Evolutionary conservation across 257 asterid genomes (phyloP).

Genomic region (Solanum appendiculatum): DNA sequence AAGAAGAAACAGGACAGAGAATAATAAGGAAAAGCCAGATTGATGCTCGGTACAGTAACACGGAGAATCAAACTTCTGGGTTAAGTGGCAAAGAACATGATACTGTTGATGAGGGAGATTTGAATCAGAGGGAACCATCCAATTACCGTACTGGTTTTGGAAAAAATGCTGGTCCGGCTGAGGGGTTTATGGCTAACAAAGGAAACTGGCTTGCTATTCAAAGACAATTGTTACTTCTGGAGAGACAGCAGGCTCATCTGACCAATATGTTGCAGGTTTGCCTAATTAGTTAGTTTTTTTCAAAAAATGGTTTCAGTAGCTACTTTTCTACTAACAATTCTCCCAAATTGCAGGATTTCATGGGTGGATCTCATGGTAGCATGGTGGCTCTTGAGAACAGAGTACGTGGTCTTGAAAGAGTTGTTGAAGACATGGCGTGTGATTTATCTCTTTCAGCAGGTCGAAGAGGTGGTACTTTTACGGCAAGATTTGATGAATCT

Average conservation of each 20-base stretch:
- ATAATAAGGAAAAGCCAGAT: constrained; percentile 29
- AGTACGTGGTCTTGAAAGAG: constrained; percentile 94
- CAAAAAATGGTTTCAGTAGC: not conserved
- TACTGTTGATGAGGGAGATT: constrained; percentile 30
- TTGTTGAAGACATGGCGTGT: constrained; percentile 93
- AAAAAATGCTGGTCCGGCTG: constrained; percentile 51
- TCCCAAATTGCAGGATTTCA: constrained; percentile 60
- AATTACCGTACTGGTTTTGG: constrained; percentile 33
- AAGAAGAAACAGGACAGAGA: constrained; percentile 33
- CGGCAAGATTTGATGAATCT: constrained; percentile 64
- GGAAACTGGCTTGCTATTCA: constrained; percentile 91
- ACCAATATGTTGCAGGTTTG: constrained; percentile 92
- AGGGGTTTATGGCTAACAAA: constrained; percentile 54
- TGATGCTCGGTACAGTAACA: constrained; percentile 24
- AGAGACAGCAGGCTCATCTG: constrained; percentile 88
- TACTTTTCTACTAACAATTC: constrained; percentile 7
- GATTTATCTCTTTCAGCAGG: constrained; percentile 80
- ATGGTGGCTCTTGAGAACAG: constrained; percentile 93
- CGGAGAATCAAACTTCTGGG: constrained; percentile 35
- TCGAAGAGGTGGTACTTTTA: constrained; percentile 49
- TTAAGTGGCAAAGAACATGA: constrained; percentile 19
- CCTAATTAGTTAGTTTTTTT: not conserved
- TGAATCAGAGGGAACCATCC: constrained; percentile 51
- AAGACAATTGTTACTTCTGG: constrained; percentile 75
- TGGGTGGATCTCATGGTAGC: constrained; percentile 97